Evolutionary conservation across 441 rosid genomes (phyloP), one percentile per base, ranked within the genome.

Genomic region (Euphorbia celastroides): DNA sequence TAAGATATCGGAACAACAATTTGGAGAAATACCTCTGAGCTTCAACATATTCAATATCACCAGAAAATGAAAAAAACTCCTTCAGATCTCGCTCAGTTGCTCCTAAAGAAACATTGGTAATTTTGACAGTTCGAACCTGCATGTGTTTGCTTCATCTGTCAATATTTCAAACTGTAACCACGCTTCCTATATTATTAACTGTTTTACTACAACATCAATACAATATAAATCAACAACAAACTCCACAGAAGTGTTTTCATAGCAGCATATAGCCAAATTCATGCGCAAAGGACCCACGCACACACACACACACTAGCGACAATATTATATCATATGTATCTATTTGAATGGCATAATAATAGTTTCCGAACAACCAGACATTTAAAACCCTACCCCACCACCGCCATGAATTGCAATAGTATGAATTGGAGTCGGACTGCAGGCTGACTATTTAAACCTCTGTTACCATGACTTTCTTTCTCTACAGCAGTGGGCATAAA

Each of bases 11-110:
- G n/a, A 57, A 57, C 28, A 32, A n/a, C n/a, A n/a, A 56, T 57
- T 59, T 17, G 64, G 62, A 20, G 44, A 58, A 77, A 51, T 55
- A 93, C 98, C 94, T 79, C 61, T 60, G 78, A 77, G 81, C 76
- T 71, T 90, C 98, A 52, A 90, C 89, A 79, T 90, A 86, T 70
- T 75, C 79, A 65, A 93, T 90, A 46, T 88, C 92, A 44, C 97
- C 98, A 32, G 98, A 90, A 69, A 88, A 90, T 36, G 97, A 93
- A 64, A 90, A 93, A 74, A 93, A 93, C 76, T 93, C 97, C 75
- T 81, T 82, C 71, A 93, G 78, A 75, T 88, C 96, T 70, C 81
- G 67, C 77, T 90, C 88, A 13, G 85, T 79, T 65, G 89, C 89
- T 76, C 79, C 79, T 6, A 87, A 55, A 66, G 98, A 90, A 78